phyloP scores from a whole-genome alignment of 768 basidiomycete species.

The Lyophyllum shimeji region DNA sequence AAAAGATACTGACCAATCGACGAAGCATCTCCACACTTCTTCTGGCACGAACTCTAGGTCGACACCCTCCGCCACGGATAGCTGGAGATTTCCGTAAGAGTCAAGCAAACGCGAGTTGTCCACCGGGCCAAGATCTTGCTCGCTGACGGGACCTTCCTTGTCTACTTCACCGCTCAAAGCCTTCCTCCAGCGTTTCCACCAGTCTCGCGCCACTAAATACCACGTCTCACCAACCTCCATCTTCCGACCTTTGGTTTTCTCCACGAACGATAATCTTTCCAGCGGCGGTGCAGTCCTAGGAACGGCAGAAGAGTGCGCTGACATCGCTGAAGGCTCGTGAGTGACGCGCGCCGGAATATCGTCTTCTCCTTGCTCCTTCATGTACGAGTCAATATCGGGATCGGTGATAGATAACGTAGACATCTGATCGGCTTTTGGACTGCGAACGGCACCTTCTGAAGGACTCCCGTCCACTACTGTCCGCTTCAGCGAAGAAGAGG shows the following conservation, averaged over 20 bases:
- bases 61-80: slow-evolving; percentile 52
- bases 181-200: slow-evolving; percentile 76
- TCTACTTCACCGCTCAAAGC: slow-evolving; percentile 69
- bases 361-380: slow-evolving; percentile 56
- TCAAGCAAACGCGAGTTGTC: slow-evolving; percentile 72
- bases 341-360: slow-evolving; percentile 29
- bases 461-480: slow-evolving; percentile 67
- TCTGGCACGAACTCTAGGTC: slow-evolving; percentile 78
- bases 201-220: slow-evolving; percentile 70
- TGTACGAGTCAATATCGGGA: slow-evolving; percentile 67
- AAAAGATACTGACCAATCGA: slow-evolving; percentile 56
- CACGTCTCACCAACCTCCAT: slow-evolving; percentile 73
- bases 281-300: slow-evolving; percentile 28
- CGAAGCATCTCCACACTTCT: slow-evolving; percentile 67
- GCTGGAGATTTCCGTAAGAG: slow-evolving; percentile 45
- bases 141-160: slow-evolving; percentile 63
- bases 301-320: slow-evolving; percentile 20
- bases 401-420: slow-evolving; percentile 43
- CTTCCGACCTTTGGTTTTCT: slow-evolving; percentile 40
- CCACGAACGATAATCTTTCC: slow-evolving; percentile 53
- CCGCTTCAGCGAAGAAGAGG: slow-evolving; percentile 77
- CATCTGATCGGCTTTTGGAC: slow-evolving; percentile 41
- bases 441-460: slow-evolving; percentile 37
- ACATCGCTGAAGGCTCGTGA: slow-evolving; percentile 22
- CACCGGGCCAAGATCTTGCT: slow-evolving; percentile 69